Percentiles rank a stretch among this genome's conserved stretches.
Conservation (phyloP, 345 rosid species). For the Pugionium dolabratum region DNA sequence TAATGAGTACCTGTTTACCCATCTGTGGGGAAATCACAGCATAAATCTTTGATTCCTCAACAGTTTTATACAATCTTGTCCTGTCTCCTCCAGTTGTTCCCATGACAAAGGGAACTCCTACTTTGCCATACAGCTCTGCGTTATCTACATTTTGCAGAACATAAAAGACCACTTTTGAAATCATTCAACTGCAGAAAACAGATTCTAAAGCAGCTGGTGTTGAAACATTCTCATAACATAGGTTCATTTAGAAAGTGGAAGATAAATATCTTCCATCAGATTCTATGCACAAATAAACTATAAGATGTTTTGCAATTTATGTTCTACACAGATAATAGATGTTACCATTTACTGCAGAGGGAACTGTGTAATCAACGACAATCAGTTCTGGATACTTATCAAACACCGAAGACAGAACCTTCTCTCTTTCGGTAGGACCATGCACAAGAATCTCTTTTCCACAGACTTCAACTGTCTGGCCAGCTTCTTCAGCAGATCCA, state of each 20-base stretch:
- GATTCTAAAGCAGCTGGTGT: background rate
- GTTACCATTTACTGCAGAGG: conserved; percentile 80
- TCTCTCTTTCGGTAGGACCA: conserved; percentile 81
- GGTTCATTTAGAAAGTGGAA: no score
- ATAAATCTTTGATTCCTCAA: conserved; percentile 63
- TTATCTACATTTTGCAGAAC: conserved; percentile 51
- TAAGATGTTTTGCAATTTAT: no score
- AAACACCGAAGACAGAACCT: conserved; percentile 57
- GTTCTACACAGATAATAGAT: no score
- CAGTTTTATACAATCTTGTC: conserved; percentile 57
- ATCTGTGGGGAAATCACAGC: conserved; percentile 95
- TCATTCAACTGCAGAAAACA: conserved; percentile 2
- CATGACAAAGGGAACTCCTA: conserved; percentile 93
- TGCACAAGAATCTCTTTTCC: conserved; percentile 71
- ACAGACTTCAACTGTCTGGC: conserved; percentile 56
- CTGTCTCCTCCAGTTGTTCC: conserved; percentile 97
- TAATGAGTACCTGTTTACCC: conserved; percentile 77
- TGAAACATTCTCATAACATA: no score
- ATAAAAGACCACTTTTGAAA: background rate
- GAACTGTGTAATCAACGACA: conserved; percentile 84
- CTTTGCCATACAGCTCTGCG: conserved; percentile 73
- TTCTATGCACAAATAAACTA: no score
- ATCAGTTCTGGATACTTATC: conserved; percentile 68
- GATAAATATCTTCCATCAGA: no score
- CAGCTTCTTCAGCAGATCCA: conserved; percentile 68